phyloP scores from a whole-genome alignment of 2,329 filamentous ascomycete genomes.

The Diaporthe capsici region DNA sequence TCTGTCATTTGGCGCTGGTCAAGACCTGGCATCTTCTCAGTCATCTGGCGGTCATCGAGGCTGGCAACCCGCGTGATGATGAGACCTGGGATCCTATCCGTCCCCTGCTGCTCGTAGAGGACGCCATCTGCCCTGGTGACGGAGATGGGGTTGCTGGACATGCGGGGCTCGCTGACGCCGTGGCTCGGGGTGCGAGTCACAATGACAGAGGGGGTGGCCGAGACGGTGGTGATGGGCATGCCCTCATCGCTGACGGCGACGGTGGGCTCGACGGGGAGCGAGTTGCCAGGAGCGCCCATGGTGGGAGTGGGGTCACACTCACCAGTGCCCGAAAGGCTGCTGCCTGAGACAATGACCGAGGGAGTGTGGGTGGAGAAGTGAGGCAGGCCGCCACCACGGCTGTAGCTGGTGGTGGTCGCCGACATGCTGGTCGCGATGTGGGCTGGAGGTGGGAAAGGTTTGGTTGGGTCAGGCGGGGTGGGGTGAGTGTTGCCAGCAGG shows the following conservation, averaged over 20 bases:
- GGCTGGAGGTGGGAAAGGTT: background rate
- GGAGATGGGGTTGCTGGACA: background rate
- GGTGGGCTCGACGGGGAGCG: background rate
- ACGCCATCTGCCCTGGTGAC: background rate
- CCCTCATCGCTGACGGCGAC: background rate
- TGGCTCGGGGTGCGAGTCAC: no score
- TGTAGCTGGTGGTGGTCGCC: background rate
- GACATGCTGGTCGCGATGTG: no score
- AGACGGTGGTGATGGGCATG: background rate
- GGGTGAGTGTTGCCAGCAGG: background rate
- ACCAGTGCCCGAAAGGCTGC: background rate
- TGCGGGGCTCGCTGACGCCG: background rate
- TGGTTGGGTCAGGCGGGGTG: background rate
- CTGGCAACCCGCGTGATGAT: background rate
- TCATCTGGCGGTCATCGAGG: background rate
- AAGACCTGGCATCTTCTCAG: no score
- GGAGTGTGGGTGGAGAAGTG: background rate
- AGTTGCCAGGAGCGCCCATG: background rate
- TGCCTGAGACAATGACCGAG: background rate
- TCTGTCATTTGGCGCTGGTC: no score
- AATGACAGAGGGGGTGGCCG: no score
- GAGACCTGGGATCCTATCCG: background rate
- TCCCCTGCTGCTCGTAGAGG: background rate
- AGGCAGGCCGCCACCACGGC: background rate
- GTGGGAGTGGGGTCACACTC: background rate